Evolutionary conservation across 2,329 filamentous ascomycete genomes (phyloP).

Genomic region (Botrytis hyacinthi): DNA sequence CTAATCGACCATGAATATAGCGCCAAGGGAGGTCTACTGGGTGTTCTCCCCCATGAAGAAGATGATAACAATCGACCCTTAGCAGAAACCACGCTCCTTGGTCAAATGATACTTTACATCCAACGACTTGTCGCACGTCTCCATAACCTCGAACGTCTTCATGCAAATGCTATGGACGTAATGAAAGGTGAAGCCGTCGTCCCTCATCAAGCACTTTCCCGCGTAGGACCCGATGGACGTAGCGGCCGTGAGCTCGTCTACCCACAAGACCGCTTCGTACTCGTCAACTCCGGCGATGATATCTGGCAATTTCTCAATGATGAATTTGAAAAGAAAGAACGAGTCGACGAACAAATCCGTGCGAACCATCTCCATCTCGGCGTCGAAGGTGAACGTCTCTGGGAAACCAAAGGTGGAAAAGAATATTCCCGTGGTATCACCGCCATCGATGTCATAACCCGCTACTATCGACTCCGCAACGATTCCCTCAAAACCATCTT

Average conservation of each 20-base stretch:
- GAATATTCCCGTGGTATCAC: conserved; percentile 44
- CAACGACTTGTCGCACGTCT: conserved; percentile 54
- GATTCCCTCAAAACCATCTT: conserved; percentile 48
- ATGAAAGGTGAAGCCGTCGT: conserved; percentile 51
- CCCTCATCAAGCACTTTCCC: conserved; percentile 52
- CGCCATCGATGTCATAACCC: conserved; percentile 48
- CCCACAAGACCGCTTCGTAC: conserved; percentile 55
- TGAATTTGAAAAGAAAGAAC: conserved; percentile 42
- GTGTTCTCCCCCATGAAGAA: conserved; percentile 49
- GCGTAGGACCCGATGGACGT: conserved; percentile 52
- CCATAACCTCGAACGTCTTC: conserved; percentile 56
- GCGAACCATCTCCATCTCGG: conserved; percentile 42
- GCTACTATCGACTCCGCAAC: conserved; percentile 52
- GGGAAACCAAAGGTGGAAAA: conserved; percentile 25
- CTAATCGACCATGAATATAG: conserved; percentile 58
- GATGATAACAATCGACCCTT: conserved; percentile 42
- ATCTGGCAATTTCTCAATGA: conserved; percentile 48
- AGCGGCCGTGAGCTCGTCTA: conserved; percentile 49
- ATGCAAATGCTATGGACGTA: conserved; percentile 51
- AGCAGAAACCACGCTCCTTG: conserved; percentile 53
- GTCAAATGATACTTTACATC: conserved; percentile 55
- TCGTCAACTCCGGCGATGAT: conserved; percentile 55
- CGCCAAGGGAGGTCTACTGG: conserved; percentile 54
- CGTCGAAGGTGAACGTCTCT: conserved; percentile 43
- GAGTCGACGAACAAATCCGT: conserved; percentile 42